Evolutionary conservation across 345 rosid genomes (phyloP).

Genomic region (Syzygium aromaticum): DNA sequence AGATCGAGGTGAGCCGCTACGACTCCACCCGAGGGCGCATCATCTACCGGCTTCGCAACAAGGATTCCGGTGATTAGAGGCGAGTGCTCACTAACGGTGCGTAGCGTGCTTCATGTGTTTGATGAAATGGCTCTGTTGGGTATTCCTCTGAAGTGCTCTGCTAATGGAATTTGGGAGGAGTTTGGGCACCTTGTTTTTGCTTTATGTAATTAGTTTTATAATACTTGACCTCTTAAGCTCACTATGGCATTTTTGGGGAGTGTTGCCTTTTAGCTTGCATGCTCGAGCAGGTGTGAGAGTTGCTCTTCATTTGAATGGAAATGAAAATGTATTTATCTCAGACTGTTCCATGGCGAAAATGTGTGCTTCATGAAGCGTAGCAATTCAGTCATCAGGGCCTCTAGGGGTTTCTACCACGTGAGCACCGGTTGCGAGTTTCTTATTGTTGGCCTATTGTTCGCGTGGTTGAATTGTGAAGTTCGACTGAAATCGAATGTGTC

Average conservation of each 20-base stretch:
- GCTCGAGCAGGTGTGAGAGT: not conserved
- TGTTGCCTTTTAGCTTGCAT: not conserved
- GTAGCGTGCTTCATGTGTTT: not conserved
- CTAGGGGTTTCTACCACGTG: not conserved
- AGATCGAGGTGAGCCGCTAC: constrained; percentile 77
- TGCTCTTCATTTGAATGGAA: not conserved
- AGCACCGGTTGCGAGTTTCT: not conserved
- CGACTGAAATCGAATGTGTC: not conserved
- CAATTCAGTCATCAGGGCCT: not conserved
- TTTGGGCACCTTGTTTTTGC: not conserved
- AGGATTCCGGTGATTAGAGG: constrained; percentile 13
- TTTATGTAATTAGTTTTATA: not conserved
- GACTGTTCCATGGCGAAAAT: not conserved
- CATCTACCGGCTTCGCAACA: constrained; percentile 42
- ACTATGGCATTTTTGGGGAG: not conserved
- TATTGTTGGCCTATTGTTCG: not conserved
- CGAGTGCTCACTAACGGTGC: not conserved
- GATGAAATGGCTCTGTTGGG: not conserved
- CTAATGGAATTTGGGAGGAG: not conserved
- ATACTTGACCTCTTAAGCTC: not conserved
- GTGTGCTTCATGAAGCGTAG: not conserved
- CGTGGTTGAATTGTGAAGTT: not conserved
- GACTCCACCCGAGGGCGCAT: constrained; percentile 82
- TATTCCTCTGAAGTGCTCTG: not conserved
- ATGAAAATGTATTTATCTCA: not conserved